A percentile compares a stretch with the other conserved stretches of the same genome.
These are phyloP conservation scores for Penicillium maclennaniae DNA, from an alignment of 495 filamentous ascomycete genomes.

Conservation along the genomic window DNA sequence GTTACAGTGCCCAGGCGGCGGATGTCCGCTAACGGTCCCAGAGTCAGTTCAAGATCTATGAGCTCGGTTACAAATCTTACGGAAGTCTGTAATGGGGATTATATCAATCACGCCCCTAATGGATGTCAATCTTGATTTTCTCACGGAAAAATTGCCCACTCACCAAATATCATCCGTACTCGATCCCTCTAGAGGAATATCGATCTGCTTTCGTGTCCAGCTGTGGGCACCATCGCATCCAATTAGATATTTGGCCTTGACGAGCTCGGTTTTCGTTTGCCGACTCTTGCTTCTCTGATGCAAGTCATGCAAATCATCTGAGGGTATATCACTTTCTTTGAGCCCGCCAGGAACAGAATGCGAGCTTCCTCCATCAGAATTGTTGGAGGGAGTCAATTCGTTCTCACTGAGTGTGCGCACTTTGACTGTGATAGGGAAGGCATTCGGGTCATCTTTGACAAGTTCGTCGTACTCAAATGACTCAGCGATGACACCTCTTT, in stretches of 20 bases:
- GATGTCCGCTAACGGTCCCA: slow-evolving; percentile 48
- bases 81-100: slow-evolving; percentile 63
- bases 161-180: slow-evolving; percentile 59
- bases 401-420: slow-evolving; percentile 44
- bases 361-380: background rate
- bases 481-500: slow-evolving; percentile 47
- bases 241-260: slow-evolving; percentile 62
- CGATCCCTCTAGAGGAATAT: slow-evolving; percentile 54
- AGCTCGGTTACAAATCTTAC: slow-evolving; percentile 21
- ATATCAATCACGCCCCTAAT: slow-evolving; percentile 56
- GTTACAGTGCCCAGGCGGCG: slow-evolving; percentile 58
- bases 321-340: slow-evolving; percentile 45
- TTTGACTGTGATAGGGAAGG: slow-evolving; percentile 52
- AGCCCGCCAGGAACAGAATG: slow-evolving; percentile 38
- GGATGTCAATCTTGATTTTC: background rate
- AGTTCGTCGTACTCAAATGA: slow-evolving; percentile 43
- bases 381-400: slow-evolving; percentile 28
- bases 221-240: slow-evolving; percentile 64
- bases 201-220: slow-evolving; percentile 57
- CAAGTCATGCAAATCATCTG: slow-evolving; percentile 57
- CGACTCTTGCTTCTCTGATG: slow-evolving; percentile 29
- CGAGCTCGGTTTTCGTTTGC: slow-evolving; percentile 32
- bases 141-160: background rate
- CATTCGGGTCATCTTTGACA: slow-evolving; percentile 37
- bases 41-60: background rate